Conservation (phyloP, 345 rosid genomes). For the Bruguiera sexangula region DNA sequence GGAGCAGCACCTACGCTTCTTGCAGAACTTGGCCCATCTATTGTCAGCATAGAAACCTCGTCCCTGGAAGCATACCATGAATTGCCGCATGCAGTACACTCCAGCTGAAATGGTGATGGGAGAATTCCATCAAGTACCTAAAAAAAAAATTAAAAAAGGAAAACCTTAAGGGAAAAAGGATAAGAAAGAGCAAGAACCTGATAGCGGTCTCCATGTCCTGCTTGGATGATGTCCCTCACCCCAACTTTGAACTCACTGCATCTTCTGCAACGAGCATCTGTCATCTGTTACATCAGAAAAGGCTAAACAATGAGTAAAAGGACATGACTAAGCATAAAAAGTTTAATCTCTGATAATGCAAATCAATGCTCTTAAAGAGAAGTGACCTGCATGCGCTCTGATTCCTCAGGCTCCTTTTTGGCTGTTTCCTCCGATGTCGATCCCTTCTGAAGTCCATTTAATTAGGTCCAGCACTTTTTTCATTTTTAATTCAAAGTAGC, state of each 20-base stretch:
- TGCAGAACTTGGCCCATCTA: slow-evolving; percentile 51
- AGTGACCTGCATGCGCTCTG: slow-evolving; percentile 75
- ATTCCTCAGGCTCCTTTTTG: slow-evolving; percentile 81
- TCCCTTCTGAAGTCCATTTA: slow-evolving; percentile 61
- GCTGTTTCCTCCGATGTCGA: slow-evolving; percentile 80
- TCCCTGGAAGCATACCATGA: slow-evolving; percentile 94
- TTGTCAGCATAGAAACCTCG: slow-evolving; percentile 68
- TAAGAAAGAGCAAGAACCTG: slow-evolving; percentile 49
- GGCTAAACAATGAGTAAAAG: slow-evolving; percentile 2
- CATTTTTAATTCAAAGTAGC: neutral
- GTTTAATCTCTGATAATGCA: neutral
- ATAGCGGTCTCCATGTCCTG: slow-evolving; percentile 93
- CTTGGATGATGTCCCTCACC: slow-evolving; percentile 88
- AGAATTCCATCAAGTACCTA: neutral
- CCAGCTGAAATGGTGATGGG: slow-evolving; percentile 49
- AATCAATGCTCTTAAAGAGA: neutral
- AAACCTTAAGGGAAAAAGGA: neutral
- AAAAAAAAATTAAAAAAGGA: neutral
- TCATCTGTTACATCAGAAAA: slow-evolving; percentile 44
- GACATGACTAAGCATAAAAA: neutral
- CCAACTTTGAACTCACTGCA: slow-evolving; percentile 74
- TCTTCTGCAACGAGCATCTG: slow-evolving; percentile 78
- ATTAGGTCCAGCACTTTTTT: neutral
- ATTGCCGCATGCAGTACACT: slow-evolving; percentile 80
- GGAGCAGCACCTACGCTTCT: slow-evolving; percentile 47